Base-by-base conservation (phyloP, 2,329 filamentous ascomycete genomes). In the Calycina marina region DNA sequence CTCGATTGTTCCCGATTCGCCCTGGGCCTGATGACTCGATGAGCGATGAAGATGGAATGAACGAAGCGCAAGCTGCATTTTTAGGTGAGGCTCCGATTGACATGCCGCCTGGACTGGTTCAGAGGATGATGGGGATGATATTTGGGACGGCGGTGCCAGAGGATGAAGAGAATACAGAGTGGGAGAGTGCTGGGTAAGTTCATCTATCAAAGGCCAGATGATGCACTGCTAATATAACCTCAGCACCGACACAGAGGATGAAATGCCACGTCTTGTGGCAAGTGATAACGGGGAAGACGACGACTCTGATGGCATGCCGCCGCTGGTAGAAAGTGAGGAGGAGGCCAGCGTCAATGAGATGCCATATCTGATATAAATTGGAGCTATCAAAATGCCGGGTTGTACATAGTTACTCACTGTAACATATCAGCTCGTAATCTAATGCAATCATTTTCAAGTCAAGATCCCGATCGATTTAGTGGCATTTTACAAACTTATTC, bases 161-260 rank as follows among this genome's bases (percentile, higher is more conserved):
- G 8, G 20, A 22, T n/a, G 20, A 8, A 2, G 20, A 22, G n/a
- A n/a, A n/a, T n/a, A n/a, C n/a, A 22, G 20, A 22, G 20, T n/a
- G n/a, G 8, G 8, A 22, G n/a, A 22, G n/a, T 3, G 20, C 8
- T 9, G 20, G n/a, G 20, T 22, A 22, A 22, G 20, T 3, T 22
- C 20, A 8, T n/a, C n/a, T 22, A 2, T 22, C n/a, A 8, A 22
- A n/a, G n/a, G 8, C 8, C 8, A 22, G 2, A 22, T 3, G n/a
- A 9, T 22, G n/a, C 20, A 9, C n/a, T 3, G 2, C 20, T 22
- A n/a, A 3, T 22, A n/a, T 22, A 9, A n/a, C 20, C 20, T 34
- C 11, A 26, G 36, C n/a, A 30, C 27, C n/a, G 39, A 40, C 11
- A 38, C 34, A 8, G 20, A 27, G 14, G 26, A 28, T 28, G 26